A percentile compares a stretch with the other conserved stretches of the same genome.
These are phyloP conservation scores for Zygosaccharomyces pseudobailii DNA, from an alignment of 1,139 yeast species.

Conservation along the genomic window DNA sequence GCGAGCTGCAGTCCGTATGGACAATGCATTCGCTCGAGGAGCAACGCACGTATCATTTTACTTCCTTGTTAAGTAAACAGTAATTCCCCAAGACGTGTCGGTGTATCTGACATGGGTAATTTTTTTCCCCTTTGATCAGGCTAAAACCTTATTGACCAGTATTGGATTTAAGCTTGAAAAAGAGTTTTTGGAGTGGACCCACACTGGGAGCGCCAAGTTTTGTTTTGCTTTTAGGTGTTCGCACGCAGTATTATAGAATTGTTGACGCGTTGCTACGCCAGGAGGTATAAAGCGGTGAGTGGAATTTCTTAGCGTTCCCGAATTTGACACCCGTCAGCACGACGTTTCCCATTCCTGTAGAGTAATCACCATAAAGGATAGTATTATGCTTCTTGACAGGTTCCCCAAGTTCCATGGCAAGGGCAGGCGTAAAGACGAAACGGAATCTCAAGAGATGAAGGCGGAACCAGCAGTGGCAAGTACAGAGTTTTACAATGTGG, in stretches of 20 bases:
- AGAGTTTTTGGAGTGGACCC: background rate
- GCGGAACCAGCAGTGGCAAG: background rate
- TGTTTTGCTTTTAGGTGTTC: background rate
- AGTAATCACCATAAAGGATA: background rate
- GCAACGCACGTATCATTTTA: background rate
- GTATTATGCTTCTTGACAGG: slow-evolving; percentile 2
- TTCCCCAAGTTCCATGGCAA: slow-evolving; percentile 1
- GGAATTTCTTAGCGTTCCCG: background rate
- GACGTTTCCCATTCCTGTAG: background rate
- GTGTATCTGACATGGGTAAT: background rate
- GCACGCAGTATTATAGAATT: background rate
- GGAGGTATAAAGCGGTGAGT: background rate
- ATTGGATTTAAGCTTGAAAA: background rate
- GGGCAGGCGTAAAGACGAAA: background rate
- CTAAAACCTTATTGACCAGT: background rate
- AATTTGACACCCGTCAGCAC: background rate
- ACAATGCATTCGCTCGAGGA: background rate
- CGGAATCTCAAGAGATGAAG: background rate
- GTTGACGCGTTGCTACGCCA: background rate
- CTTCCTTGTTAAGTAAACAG: background rate
- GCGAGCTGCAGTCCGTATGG: background rate
- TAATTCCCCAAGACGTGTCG: background rate
- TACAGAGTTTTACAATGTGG: background rate
- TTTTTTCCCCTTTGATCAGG: background rate
- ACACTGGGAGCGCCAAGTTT: background rate